Conservation (phyloP, 768 basidiomycete species). For the Boletus subcaerulescens region DNA sequence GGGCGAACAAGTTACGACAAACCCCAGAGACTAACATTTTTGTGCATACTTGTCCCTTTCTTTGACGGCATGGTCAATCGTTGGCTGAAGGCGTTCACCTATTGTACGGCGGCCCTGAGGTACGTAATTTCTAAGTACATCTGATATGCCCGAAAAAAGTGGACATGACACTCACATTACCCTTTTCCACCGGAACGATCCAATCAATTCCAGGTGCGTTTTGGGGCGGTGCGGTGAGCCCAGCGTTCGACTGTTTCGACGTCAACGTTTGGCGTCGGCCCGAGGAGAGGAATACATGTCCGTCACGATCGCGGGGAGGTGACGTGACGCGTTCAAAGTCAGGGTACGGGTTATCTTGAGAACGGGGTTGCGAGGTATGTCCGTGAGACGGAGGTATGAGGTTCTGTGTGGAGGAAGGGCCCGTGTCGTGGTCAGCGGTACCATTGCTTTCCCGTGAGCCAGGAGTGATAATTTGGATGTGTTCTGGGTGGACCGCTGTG, state of each 20-base stretch:
- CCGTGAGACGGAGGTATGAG: no score
- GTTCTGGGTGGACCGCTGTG: slow-evolving; percentile 1
- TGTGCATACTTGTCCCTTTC: slow-evolving; percentile 46
- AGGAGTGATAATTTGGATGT: background rate
- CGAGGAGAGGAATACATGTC: slow-evolving; percentile 6
- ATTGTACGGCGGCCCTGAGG: slow-evolving; percentile 37
- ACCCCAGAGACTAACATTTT: slow-evolving; percentile 37
- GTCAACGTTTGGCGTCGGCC: background rate
- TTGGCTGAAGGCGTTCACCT: slow-evolving; percentile 53
- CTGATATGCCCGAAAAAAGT: background rate
- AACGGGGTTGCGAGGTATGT: background rate
- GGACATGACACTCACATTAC: slow-evolving; percentile 10
- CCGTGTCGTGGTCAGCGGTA: background rate
- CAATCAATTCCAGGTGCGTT: slow-evolving; percentile 18
- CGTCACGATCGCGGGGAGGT: slow-evolving; percentile 13
- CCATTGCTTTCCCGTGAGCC: background rate
- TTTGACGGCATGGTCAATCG: slow-evolving; percentile 43
- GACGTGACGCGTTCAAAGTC: slow-evolving; percentile 6
- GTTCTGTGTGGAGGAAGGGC: slow-evolving; percentile 1
- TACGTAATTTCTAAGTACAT: background rate
- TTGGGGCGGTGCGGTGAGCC: background rate
- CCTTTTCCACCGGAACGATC: slow-evolving; percentile 28
- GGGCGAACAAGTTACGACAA: background rate
- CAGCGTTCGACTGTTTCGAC: no score
- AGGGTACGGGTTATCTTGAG: slow-evolving; percentile 1